phyloP scores from a whole-genome alignment of 345 rosid genomes.

The Hibiscus trionum region DNA sequence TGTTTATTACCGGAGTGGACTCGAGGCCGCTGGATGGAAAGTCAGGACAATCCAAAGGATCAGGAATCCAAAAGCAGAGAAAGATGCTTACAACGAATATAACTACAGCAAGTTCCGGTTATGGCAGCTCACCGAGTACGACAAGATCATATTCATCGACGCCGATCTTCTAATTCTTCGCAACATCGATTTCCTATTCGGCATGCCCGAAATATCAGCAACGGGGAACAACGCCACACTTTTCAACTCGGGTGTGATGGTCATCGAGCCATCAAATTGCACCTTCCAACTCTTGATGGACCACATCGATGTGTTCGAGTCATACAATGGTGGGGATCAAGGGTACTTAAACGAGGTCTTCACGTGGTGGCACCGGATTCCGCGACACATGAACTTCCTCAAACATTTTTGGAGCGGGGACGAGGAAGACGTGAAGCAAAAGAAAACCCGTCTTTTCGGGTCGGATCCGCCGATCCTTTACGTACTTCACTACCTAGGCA shows the following conservation, averaged over 20 bases:
- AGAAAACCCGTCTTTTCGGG: constrained; percentile 68
- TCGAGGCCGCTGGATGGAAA: constrained; percentile 92
- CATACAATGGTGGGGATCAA: constrained; percentile 10
- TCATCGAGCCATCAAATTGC: constrained; percentile 4
- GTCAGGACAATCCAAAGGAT: constrained; percentile 71
- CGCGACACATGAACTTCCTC: constrained; percentile 5
- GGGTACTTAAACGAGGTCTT: constrained; percentile 58
- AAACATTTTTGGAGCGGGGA: constrained; percentile 4
- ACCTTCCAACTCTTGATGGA: constrained; percentile 7
- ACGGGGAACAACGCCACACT: constrained; percentile 8
- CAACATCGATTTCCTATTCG: constrained; percentile 36
- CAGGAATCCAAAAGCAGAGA: constrained; percentile 93
- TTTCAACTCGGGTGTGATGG: constrained; percentile 11
- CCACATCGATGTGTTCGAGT: constrained; percentile 7
- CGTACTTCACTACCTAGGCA: constrained; percentile 83
- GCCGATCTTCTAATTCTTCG: constrained; percentile 79
- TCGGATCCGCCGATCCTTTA: constrained; percentile 81
- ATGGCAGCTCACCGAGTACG: constrained; percentile 94
- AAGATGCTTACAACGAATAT: constrained; percentile 95
- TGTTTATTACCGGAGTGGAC: constrained; percentile 69
- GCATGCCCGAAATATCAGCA: constrained; percentile 7
- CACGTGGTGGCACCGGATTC: constrained; percentile 29
- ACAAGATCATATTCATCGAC: constrained; percentile 86
- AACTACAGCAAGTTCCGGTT: constrained; percentile 93
- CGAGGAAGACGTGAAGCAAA: constrained; percentile 26